Evolutionary conservation across 2,329 filamentous ascomycete species (phyloP).

Genomic region (Daldinia sp.): DNA sequence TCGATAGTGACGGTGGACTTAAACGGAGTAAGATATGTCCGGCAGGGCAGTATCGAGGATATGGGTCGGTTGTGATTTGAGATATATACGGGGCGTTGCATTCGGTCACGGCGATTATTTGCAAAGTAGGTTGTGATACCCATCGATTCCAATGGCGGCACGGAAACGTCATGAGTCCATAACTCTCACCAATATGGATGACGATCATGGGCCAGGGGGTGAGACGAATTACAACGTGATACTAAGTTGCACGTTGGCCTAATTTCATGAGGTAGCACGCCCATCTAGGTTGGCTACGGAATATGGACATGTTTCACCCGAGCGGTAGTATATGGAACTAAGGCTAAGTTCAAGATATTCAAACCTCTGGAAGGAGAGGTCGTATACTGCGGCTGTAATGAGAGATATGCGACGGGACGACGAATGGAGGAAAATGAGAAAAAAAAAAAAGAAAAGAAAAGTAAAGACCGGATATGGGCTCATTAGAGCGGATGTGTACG

Average conservation of each 20-base stretch:
- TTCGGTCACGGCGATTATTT: conserved; percentile 35
- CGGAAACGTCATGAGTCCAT: conserved; percentile 21
- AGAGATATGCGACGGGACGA: conserved; percentile 20
- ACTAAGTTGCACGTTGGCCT: conserved; percentile 25
- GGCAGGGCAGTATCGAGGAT: conserved; percentile 14
- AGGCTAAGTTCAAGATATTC: background rate
- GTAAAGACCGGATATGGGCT: conserved; percentile 42
- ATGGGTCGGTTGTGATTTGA: conserved; percentile 38
- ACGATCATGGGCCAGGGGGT: conserved; percentile 31
- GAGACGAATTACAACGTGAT: conserved; percentile 28
- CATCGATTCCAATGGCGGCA: conserved; percentile 28
- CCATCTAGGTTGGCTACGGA: conserved; percentile 10
- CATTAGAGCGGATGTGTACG: conserved; percentile 42
- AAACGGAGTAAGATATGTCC: background rate
- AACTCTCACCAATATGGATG: conserved; percentile 24
- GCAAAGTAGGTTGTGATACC: conserved; percentile 39
- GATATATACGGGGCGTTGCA: conserved; percentile 40
- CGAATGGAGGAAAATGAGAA: conserved; percentile 24
- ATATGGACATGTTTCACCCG: conserved; percentile 1
- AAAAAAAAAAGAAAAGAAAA: conserved; percentile 30
- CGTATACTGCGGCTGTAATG: conserved; percentile 10
- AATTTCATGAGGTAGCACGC: conserved; percentile 11
- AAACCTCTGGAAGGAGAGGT: conserved; percentile 7
- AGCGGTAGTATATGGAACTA: conserved; percentile 18
- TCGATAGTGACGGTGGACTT: conserved; percentile 19